phyloP scores from a whole-genome alignment of 2,329 filamentous ascomycete species.

The Cytospora mali region DNA sequence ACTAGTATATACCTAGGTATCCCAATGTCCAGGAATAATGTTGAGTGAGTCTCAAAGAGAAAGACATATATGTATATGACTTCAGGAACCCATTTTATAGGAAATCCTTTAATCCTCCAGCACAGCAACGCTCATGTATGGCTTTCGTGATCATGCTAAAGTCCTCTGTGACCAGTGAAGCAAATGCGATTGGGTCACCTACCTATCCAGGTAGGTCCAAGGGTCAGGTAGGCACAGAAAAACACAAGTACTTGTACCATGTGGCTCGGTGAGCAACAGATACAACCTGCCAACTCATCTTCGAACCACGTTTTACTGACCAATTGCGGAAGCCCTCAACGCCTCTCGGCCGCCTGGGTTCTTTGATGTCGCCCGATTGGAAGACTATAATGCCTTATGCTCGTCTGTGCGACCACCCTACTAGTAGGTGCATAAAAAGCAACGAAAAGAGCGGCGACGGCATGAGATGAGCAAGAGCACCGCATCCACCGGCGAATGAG shows the following conservation, averaged over 20 bases:
- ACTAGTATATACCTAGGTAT: not conserved
- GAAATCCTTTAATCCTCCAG: not conserved
- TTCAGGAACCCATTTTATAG: not conserved
- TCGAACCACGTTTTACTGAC: conserved; percentile 1
- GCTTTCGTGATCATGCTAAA: not conserved
- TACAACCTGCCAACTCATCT: not conserved
- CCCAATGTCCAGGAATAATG: not conserved
- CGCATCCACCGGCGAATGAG: not conserved
- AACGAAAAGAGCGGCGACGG: not conserved
- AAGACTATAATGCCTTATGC: not conserved
- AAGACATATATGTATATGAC: too few species aligned
- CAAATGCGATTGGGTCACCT: not conserved
- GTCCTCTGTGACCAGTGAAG: not conserved
- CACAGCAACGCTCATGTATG: not conserved
- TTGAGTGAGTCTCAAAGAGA: not conserved
- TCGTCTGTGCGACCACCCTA: not conserved
- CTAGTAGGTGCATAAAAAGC: conserved; percentile 1
- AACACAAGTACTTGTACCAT: not conserved
- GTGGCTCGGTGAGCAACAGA: not conserved
- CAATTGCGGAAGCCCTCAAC: not conserved
- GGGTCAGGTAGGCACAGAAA: too few species aligned
- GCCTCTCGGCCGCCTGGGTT: not conserved
- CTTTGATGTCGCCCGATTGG: not conserved
- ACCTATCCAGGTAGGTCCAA: too few species aligned
- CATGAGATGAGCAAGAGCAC: not conserved